Evolutionary conservation across 306 rosid genomes (phyloP).

Genomic region (Gastrolobium villosum): DNA sequence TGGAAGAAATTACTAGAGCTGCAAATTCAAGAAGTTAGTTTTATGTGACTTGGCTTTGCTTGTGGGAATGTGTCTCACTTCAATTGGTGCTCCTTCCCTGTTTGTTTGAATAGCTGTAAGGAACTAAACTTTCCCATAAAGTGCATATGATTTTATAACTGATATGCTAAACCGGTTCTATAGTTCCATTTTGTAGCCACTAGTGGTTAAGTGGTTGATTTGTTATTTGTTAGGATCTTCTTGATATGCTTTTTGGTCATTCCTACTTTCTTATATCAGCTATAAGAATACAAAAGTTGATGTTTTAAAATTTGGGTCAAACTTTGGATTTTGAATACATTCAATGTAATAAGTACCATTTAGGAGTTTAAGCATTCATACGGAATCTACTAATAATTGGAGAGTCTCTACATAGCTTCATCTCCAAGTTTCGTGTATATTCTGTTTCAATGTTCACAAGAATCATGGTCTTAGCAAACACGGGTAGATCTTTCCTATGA

Average conservation of each 20-base stretch:
- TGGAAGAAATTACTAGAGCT: not conserved
- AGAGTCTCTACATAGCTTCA: conserved; percentile 55
- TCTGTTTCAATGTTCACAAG: conserved; percentile 53
- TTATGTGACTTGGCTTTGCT: conserved; percentile 21
- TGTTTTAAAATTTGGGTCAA: conserved; percentile 30
- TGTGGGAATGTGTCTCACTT: conserved; percentile 42
- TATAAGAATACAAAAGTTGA: conserved; percentile 2
- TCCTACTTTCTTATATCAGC: not conserved
- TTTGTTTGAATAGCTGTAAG: conserved; percentile 35
- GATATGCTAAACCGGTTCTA: not conserved
- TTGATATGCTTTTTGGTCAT: conserved; percentile 27
- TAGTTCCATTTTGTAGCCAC: conserved; percentile 42
- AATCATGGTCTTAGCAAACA: conserved; percentile 49
- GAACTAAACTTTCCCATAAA: conserved; percentile 23
- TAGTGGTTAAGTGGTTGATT: conserved; percentile 10
- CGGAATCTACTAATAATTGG: conserved; percentile 1
- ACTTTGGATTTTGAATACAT: conserved; percentile 37
- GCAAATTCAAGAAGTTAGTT: conserved; percentile 7
- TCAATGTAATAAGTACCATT: not conserved
- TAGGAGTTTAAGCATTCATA: not conserved
- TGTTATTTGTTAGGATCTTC: conserved; percentile 29
- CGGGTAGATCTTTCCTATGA: conserved; percentile 28
- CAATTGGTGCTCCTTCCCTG: not conserved
- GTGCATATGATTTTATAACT: not conserved
- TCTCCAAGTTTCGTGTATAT: conserved; percentile 44